Percentiles rank a stretch among this genome's conserved stretches.
Evolutionary conservation across 1,284 basidiomycete species (phyloP).

Genomic region (Athelia sp.): DNA sequence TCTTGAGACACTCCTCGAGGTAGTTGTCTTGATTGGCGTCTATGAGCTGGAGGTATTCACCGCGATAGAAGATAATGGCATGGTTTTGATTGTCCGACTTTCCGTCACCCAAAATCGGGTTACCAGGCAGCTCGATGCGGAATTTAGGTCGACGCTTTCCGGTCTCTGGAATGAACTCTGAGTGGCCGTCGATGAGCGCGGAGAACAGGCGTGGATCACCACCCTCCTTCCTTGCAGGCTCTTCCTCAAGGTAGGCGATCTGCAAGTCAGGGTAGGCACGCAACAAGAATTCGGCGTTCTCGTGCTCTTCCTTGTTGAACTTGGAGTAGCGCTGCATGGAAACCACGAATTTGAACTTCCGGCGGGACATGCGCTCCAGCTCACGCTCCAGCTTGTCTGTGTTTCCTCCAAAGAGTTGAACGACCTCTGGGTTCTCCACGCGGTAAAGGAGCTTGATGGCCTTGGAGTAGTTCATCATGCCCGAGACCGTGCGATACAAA

Average conservation of each 20-base stretch:
- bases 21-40: conserved; percentile 99
- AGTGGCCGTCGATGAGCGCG: conserved; percentile 95
- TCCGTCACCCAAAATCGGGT: conserved; percentile 98
- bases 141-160: conserved; percentile 94
- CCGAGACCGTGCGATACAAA: conserved; percentile 96
- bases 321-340: conserved; percentile 99
- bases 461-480: conserved; percentile 99
- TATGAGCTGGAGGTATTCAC: conserved; percentile 98
- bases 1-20: conserved; percentile 98
- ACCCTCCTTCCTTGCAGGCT: conserved; percentile 89
- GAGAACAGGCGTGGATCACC: conserved; percentile 96
- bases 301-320: conserved; percentile 99
- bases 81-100: conserved; percentile 99
- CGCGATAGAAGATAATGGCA: conserved; percentile 98
- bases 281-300: conserved; percentile 97
- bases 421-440: conserved; percentile 98
- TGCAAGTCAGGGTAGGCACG: conserved; percentile 99
- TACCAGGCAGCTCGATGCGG: conserved; percentile 96
- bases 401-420: conserved; percentile 95
- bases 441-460: conserved; percentile 99
- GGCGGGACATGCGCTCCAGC: conserved; percentile 93
- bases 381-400: conserved; percentile 97
- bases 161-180: conserved; percentile 88
- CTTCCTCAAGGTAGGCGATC: conserved; percentile 98
- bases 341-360: conserved; percentile 99